phyloP scores from a whole-genome alignment of 2,329 filamentous ascomycete species.

The Ustulina deusta region DNA sequence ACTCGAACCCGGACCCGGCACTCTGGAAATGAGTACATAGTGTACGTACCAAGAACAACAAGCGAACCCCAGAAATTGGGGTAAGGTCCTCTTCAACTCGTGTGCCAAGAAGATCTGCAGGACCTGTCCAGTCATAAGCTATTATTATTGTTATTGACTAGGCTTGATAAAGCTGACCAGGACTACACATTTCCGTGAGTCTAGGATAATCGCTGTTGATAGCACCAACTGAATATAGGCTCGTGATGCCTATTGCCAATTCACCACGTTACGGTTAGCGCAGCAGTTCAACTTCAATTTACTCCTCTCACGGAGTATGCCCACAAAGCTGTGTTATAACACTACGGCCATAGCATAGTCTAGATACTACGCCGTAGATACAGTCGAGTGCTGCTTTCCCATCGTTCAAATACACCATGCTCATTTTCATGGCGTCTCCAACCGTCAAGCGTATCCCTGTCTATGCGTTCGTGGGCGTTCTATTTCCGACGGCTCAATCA shows the following conservation, averaged over 20 bases:
- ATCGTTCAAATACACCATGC: too few species aligned
- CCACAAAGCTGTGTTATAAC: too few species aligned
- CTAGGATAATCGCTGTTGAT: background rate
- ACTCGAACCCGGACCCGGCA: conserved; percentile 33
- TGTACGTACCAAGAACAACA: conserved; percentile 30
- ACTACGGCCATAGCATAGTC: too few species aligned
- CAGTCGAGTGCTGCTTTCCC: too few species aligned
- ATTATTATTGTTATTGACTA: background rate
- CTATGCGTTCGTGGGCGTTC: conserved; percentile 1
- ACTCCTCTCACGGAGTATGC: background rate
- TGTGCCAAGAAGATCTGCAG: conserved; percentile 36
- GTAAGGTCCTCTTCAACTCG: conserved; percentile 27
- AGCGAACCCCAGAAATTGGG: conserved; percentile 35
- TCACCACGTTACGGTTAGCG: background rate
- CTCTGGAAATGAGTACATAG: conserved; percentile 28
- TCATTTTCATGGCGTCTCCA: conserved; percentile 6
- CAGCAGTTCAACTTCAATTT: background rate
- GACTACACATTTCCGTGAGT: background rate
- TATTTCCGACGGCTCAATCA: conserved; percentile 10
- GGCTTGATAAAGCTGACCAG: conserved; percentile 12
- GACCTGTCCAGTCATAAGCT: conserved; percentile 21
- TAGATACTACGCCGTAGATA: too few species aligned
- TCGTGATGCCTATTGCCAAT: background rate
- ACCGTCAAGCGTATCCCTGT: conserved; percentile 13
- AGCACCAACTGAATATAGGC: background rate